A percentile compares a stretch with the other conserved stretches of the same genome.
Conservation (phyloP, 257 asterid species). For the Primulina eburnea region DNA sequence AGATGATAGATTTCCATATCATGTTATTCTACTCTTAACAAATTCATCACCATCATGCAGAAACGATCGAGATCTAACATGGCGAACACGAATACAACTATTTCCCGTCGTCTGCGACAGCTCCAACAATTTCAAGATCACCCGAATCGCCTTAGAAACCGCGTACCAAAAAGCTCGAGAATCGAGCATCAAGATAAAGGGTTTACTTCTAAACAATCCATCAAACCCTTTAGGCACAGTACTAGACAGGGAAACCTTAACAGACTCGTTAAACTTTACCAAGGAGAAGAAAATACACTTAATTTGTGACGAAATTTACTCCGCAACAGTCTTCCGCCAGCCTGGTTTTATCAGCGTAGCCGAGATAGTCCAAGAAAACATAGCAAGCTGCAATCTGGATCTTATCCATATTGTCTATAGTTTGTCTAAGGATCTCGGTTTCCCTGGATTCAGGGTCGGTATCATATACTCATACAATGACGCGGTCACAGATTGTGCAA, state of each 20-base stretch:
- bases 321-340: constrained; percentile 73
- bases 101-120: constrained; percentile 67
- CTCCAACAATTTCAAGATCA: constrained; percentile 58
- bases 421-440: constrained; percentile 79
- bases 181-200: constrained; percentile 55
- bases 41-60: constrained; percentile 33
- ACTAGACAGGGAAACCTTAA: constrained; percentile 48
- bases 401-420: constrained; percentile 78
- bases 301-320: constrained; percentile 84
- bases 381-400: constrained; percentile 35
- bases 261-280: constrained; percentile 41
- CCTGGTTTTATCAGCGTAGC: constrained; percentile 70
- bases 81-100: constrained; percentile 70
- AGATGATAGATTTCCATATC: too few relatives aligned
- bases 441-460: constrained; percentile 86
- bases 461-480: constrained; percentile 75
- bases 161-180: constrained; percentile 62
- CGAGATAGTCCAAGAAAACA: constrained; percentile 46
- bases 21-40: neutral
- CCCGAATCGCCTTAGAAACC: constrained; percentile 48
- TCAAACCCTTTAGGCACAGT: constrained; percentile 86
- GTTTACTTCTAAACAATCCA: constrained; percentile 74
- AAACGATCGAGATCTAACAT: constrained; percentile 72
- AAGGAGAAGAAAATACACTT: constrained; percentile 56
- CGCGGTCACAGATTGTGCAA: constrained; percentile 42